A percentile compares a stretch with the other conserved stretches of the same genome.
phyloP scores from a whole-genome alignment of 2,329 filamentous ascomycete species.

The Colletotrichum lupini region DNA sequence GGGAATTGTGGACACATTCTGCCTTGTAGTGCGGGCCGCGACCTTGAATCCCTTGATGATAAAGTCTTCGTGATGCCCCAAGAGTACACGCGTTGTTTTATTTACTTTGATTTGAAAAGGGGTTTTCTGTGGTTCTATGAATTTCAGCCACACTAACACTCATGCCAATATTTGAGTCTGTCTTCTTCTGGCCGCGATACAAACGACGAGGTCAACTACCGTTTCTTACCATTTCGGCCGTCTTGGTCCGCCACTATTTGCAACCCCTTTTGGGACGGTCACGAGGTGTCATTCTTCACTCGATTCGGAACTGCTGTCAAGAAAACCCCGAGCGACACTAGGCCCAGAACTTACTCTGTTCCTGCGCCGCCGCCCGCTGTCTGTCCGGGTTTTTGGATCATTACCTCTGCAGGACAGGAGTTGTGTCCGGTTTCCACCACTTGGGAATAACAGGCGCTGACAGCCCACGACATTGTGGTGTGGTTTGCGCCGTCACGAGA shows the following conservation, averaged over 20 bases:
- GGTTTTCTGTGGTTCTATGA: background rate
- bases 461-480: background rate
- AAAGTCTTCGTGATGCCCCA: slow-evolving; percentile 35
- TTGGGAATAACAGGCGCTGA: background rate
- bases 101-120: slow-evolving; percentile 16
- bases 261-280: slow-evolving; percentile 24
- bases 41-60: slow-evolving; percentile 11
- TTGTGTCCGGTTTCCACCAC: slow-evolving; percentile 10
- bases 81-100: background rate
- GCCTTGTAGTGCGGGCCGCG: background rate
- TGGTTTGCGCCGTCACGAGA: slow-evolving; percentile 17
- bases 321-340: background rate
- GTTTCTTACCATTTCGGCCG: background rate
- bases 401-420: background rate
- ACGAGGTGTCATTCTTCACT: slow-evolving; percentile 31
- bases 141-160: background rate
- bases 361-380: slow-evolving; percentile 5
- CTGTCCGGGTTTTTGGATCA: background rate
- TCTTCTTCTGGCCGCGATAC: background rate
- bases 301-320: slow-evolving; percentile 16
- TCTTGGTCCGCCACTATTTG: slow-evolving; percentile 3
- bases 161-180: background rate
- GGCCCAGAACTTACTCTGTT: slow-evolving; percentile 7
- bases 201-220: background rate
- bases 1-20: slow-evolving; percentile 19